Evolutionary conservation across 1,284 basidiomycete species (phyloP), one percentile per base, ranked within the genome.

Genomic region (Mixia osmundae): DNA sequence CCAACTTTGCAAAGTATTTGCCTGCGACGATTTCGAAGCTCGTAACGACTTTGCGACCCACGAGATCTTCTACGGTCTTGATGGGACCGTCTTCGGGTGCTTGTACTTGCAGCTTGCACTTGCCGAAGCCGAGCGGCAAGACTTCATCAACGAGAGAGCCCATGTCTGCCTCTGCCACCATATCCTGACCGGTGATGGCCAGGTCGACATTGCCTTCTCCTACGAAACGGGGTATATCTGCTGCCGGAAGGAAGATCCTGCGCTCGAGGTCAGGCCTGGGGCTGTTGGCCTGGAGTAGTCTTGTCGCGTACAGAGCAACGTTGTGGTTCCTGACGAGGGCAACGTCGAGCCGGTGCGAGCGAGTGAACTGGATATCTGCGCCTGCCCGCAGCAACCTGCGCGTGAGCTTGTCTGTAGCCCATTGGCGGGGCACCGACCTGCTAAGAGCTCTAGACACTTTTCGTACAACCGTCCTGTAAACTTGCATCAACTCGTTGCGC

Each of bases 211-310:
- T 82, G 38, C 89, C 89, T 56, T 94, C 83, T 21, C 83, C 91
- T 25, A 99, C 91, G 58, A 95, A 99, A 24, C 85, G 89, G 9
- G 89, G 89, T 45, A 99, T 99, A 54, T 99, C 91, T 6, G 79
- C 68, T 1, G 91, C 91, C 16, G 91, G 89, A 14, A 97, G 73
- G 60, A 99, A 97, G 22, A 99, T 78, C n/a, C n/a, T n/a, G n/a
- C n/a, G n/a, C n/a, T n/a, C n/a, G n/a, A 15, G n/a, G n/a, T n/a
- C n/a, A n/a, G n/a, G n/a, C n/a, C n/a, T n/a, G n/a, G n/a, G n/a
- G n/a, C n/a, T n/a, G n/a, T 25, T 20, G 15, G 15, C 9, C 1
- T 25, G 23, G 8, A 58, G 68, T 49, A 49, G 83, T n/a, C n/a
- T n/a, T n/a, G n/a, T n/a, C n/a, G n/a, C n/a, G n/a, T n/a, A n/a